Conservation (phyloP, 331 rosid genomes). For the Malus hybrid region DNA sequence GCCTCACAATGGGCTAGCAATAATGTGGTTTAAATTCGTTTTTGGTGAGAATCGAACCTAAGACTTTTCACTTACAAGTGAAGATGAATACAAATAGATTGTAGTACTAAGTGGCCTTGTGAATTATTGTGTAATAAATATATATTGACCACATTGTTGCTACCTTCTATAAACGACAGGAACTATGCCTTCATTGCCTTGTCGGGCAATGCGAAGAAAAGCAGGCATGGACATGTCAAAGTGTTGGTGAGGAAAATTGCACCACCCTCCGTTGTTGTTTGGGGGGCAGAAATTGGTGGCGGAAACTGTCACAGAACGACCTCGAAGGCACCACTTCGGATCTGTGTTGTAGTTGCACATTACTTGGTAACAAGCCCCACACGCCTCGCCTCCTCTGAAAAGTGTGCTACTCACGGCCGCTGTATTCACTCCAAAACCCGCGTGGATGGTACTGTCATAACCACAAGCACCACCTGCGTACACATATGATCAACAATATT, state of each 20-base stretch:
- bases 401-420: constrained; percentile 70
- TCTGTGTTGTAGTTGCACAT: constrained; percentile 51
- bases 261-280: constrained; percentile 82
- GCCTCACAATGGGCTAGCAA: too few relatives aligned
- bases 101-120: too few relatives aligned
- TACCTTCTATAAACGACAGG: constrained; percentile 68
- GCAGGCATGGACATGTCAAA: constrained; percentile 81
- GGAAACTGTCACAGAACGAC: constrained; percentile 38
- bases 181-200: constrained; percentile 78
- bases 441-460: constrained; percentile 52
- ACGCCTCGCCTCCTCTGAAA: constrained; percentile 61
- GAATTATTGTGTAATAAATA: not conserved
- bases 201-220: constrained; percentile 60
- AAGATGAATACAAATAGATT: too few relatives aligned
- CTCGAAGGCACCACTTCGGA: constrained; percentile 65
- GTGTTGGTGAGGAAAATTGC: constrained; percentile 74
- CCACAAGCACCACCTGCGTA: constrained; percentile 84
- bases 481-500: not conserved
- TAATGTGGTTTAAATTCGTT: too few relatives aligned
- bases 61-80: too few relatives aligned
- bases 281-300: constrained; percentile 86
- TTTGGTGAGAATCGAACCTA: too few relatives aligned
- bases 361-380: constrained; percentile 80
- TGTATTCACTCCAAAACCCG: constrained; percentile 75
- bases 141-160: not conserved